Conservation (phyloP, 2,329 filamentous ascomycete species). For the Botrytis pseudocinerea region DNA sequence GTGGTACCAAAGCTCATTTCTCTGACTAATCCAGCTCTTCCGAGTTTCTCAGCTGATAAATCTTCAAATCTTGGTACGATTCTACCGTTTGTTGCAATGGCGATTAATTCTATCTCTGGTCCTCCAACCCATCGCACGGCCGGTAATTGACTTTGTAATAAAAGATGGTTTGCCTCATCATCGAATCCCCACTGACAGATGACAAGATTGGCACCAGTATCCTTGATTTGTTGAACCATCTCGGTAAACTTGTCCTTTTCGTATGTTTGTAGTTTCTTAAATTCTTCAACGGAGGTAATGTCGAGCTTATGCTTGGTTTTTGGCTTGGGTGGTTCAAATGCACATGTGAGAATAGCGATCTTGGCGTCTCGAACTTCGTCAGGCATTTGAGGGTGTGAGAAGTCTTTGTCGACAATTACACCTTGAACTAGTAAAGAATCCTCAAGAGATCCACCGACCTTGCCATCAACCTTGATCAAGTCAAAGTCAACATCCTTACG, state of each 20-base stretch:
- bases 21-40: slow-evolving; percentile 82
- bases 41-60: slow-evolving; percentile 85
- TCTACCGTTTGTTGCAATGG: slow-evolving; percentile 95
- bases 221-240: slow-evolving; percentile 99
- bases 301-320: slow-evolving; percentile 99
- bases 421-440: slow-evolving; percentile 95
- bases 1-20: slow-evolving; percentile 98
- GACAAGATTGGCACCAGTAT: slow-evolving; percentile 92
- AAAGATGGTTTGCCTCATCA: slow-evolving; percentile 95
- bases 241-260: slow-evolving; percentile 95
- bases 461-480: slow-evolving; percentile 98
- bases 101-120: slow-evolving; percentile 96
- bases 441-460: slow-evolving; percentile 91
- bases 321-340: slow-evolving; percentile 97
- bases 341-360: slow-evolving; percentile 94
- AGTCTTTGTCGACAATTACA: slow-evolving; percentile 99
- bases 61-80: slow-evolving; percentile 98
- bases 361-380: slow-evolving; percentile 93
- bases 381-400: slow-evolving; percentile 99
- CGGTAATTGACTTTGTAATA: slow-evolving; percentile 93
- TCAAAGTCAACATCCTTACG: slow-evolving; percentile 98
- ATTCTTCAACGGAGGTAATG: slow-evolving; percentile 95
- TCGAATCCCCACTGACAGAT: slow-evolving; percentile 99
- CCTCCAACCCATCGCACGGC: slow-evolving; percentile 98
- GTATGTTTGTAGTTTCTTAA: slow-evolving; percentile 95